Base-by-base conservation (phyloP, 2,329 filamentous ascomycete species). In the Talaromyces atroroseus region DNA sequence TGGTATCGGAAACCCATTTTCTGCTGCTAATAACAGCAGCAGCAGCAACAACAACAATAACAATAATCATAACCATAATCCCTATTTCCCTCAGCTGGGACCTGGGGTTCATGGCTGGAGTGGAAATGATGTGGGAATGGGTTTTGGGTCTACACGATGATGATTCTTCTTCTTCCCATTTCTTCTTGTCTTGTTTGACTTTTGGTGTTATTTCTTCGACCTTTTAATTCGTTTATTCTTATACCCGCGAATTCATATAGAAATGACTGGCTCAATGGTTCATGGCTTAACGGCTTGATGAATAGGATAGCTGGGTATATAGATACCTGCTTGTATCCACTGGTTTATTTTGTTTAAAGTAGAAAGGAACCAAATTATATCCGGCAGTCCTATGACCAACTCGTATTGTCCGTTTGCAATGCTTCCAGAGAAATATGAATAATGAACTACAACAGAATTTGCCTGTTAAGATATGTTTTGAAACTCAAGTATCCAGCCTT, bases 401-500 rank as follows among this genome's bases (percentile, higher is more conserved):
- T 20, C 20, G 38, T 11, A 42, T 20, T 21, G 18, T 29, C 26
- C 26, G 11, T 29, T 29, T 29, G 26, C 2, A 29, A 29, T 10
- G 26, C 8, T 29, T 29, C 8, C 36, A 40, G 36, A 40, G n/a
- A 40, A n/a, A 40, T 8, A 36, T 36, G 36, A 40, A 16, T 4
- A 16, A 42, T n/a, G 5, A 40, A n/a, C 14, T 36, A 36, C 16
- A 34, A 34, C 29, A 14, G 32, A 16, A 36, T 36, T 12, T 36
- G 32, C 14, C 32, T 36, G 40, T 42, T 20, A 20, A 8, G 18
- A 42, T 18, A 42, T 21, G 38, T 42, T 8, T 8, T 26, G 26
- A 29, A 11, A 29, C 51, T 53, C 52, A 54, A 54, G 52, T 49
- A 42, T 49, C 52, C 45, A 54, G 52, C 52, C 45, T 44, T 44